A percentile compares a stretch with the other conserved stretches of the same genome.
Evolutionary conservation across 176 grass and related monocot species (phyloP).

Genomic region (Areca catechu): DNA sequence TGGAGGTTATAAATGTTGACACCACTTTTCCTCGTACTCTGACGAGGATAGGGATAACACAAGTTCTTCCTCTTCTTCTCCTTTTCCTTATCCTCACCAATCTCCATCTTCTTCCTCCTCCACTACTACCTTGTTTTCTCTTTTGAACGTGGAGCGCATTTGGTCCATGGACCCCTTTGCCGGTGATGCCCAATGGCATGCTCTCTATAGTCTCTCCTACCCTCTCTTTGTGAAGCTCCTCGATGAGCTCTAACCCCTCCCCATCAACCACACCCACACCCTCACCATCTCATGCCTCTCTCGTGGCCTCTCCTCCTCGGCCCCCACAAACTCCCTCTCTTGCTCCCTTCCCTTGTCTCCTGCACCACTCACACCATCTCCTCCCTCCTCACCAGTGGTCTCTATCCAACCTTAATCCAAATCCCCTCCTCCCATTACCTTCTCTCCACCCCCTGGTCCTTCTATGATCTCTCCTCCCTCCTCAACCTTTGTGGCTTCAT

Average conservation of each 20-base stretch:
- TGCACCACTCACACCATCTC: slow-evolving; percentile 7
- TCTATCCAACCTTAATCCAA: slow-evolving; percentile 12
- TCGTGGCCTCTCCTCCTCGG: neutral
- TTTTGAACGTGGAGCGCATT: neutral
- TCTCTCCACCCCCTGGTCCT: neutral
- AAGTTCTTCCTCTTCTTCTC: neutral
- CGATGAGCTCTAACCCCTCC: neutral
- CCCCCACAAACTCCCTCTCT: neutral
- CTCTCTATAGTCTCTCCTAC: slow-evolving; percentile 3
- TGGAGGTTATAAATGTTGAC: too few species aligned
- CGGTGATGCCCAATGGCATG: neutral
- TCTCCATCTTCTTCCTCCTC: neutral
- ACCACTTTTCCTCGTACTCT: slow-evolving; percentile 1
- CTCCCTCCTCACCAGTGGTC: slow-evolving; percentile 2
- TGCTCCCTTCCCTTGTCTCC: neutral
- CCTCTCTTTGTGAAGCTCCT: slow-evolving; percentile 15
- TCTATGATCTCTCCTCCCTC: slow-evolving; percentile 7
- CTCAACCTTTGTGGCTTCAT: slow-evolving; percentile 3
- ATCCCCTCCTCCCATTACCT: slow-evolving; percentile 7
- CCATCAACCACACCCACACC: neutral
- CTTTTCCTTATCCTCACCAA: neutral
- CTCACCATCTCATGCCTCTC: slow-evolving; percentile 4
- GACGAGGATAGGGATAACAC: neutral
- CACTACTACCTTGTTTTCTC: neutral
- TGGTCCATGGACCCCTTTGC: neutral